Percentiles rank a stretch among this genome's conserved stretches.
Conservation (phyloP, 192 early-diverging fungal genomes). For the Backusella mclennaniae region DNA sequence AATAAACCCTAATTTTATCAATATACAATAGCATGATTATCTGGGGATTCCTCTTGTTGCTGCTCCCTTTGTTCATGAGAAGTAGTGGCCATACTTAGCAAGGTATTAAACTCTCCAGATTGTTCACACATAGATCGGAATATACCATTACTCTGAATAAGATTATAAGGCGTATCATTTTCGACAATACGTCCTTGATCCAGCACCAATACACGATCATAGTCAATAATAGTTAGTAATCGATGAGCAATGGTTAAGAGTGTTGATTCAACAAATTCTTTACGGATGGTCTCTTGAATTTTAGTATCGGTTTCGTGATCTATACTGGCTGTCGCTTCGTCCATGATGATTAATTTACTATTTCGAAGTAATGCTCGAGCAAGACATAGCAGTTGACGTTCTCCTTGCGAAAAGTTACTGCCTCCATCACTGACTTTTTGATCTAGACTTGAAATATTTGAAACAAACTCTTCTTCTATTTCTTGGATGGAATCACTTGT, state of each 20-base stretch:
- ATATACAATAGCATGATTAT: neutral
- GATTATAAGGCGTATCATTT: constrained; percentile 69
- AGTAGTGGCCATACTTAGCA: constrained; percentile 53
- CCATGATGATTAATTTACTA: constrained; percentile 65
- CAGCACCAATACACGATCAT: constrained; percentile 58
- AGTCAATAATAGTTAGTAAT: constrained; percentile 51
- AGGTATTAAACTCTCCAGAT: constrained; percentile 80
- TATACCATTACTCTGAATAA: constrained; percentile 58
- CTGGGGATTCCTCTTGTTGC: neutral
- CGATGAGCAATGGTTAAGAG: constrained; percentile 55
- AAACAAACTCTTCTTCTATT: neutral
- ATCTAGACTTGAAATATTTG: constrained; percentile 35
- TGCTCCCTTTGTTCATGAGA: neutral
- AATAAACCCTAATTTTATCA: neutral
- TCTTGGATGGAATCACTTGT: neutral
- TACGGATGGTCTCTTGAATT: constrained; percentile 83
- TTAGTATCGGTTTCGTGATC: constrained; percentile 79
- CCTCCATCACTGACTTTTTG: constrained; percentile 61
- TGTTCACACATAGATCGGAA: constrained; percentile 81
- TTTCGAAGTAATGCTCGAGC: constrained; percentile 67
- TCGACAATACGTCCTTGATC: constrained; percentile 79
- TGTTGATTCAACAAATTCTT: constrained; percentile 63
- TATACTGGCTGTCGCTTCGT: constrained; percentile 89
- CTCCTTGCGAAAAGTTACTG: constrained; percentile 78
- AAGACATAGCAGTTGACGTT: constrained; percentile 81